Base-by-base conservation (phyloP, 176 grass and related monocot species). In the Hsuehochloa calcarea region DNA sequence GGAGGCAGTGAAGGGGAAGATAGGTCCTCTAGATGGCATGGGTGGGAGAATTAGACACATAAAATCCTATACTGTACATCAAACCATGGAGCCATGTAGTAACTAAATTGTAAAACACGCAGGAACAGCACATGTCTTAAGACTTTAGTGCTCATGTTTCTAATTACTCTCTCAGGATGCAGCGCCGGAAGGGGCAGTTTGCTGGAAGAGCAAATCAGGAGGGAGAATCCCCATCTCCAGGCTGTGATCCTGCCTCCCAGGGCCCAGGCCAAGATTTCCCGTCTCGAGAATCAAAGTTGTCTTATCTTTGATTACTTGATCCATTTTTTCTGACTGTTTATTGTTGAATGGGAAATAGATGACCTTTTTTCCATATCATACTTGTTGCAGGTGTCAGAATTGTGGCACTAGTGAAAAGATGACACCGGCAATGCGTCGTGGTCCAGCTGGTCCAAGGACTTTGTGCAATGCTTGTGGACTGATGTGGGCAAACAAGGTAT, bases 401-500 rank as follows among this genome's bases (percentile, higher is more conserved):
- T 97, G 95, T 38, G 95, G 92, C 7, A 90, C 93, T 86, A 92
- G 90, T 90, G 92, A 91, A 81, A 92, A 92, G 44, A 86, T 82
- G 88, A 97, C 95, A 66, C 95, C 92, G 44, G 87, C 95, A 65
- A 94, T 97, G 95, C 95, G 92, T 70, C 95, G 95, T 85, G 95
- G 95, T 84, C 95, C 95, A 78, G 90, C 84, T 80, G 95, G 95
- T 71, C 95, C 95, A 75, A 97, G 95, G 87, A 94, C 95, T 17
- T 62, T 97, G 73, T 97, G 92, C 88, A 97, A 97, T 75, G 95
- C 95, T 68, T 97, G 92, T 89, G 95, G 95, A 82, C 89, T 97
- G 75, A 94, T 92, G 92, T 97, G 95, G 92, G 92, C 95, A 45
- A 97, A 97, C 88, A 97, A 97, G 90, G 95, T 94, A 79, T 54